A percentile compares a stretch with the other conserved stretches of the same genome.
Evolutionary conservation across 139 green algal genomes (phyloP).

Genomic region (Chlamydomonas schloesseri): DNA sequence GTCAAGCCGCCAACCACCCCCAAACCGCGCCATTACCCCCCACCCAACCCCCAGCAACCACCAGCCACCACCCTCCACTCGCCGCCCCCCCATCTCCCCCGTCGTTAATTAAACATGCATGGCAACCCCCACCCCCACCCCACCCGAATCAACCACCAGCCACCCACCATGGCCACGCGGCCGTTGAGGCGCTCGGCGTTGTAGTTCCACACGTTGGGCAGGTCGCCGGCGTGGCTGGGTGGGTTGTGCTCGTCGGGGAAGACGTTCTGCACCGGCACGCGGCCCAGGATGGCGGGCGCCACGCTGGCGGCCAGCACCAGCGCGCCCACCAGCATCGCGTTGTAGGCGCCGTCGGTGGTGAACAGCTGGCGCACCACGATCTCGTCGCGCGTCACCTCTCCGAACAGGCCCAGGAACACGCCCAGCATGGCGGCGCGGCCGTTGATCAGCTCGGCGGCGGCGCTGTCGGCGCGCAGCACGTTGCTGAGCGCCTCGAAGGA

Average conservation of each 20-base stretch:
- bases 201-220: slow-evolving; percentile 46
- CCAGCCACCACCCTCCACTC: no score
- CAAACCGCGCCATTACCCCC: neutral
- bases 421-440: slow-evolving; percentile 37
- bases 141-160: no score
- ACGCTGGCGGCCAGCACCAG: slow-evolving; percentile 31
- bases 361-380: slow-evolving; percentile 42
- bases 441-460: slow-evolving; percentile 35
- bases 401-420: slow-evolving; percentile 19
- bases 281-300: slow-evolving; percentile 28
- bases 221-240: neutral
- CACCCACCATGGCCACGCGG: slow-evolving; percentile 32
- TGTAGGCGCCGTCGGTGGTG: slow-evolving; percentile 24
- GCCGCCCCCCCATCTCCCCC: no score
- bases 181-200: slow-evolving; percentile 44
- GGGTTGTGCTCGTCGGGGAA: slow-evolving; percentile 31
- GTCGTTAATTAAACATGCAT: no score
- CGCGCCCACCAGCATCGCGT: slow-evolving; percentile 28
- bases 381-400: slow-evolving; percentile 16
- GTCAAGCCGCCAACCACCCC: no score
- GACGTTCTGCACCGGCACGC: slow-evolving; percentile 40
- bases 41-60: neutral
- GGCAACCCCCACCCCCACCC: no score
- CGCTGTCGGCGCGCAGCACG: slow-evolving; percentile 34
- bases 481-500: slow-evolving; percentile 20